Conservation (phyloP, 352 stramenopile genomes). For the Globisporangium abappressorium region DNA sequence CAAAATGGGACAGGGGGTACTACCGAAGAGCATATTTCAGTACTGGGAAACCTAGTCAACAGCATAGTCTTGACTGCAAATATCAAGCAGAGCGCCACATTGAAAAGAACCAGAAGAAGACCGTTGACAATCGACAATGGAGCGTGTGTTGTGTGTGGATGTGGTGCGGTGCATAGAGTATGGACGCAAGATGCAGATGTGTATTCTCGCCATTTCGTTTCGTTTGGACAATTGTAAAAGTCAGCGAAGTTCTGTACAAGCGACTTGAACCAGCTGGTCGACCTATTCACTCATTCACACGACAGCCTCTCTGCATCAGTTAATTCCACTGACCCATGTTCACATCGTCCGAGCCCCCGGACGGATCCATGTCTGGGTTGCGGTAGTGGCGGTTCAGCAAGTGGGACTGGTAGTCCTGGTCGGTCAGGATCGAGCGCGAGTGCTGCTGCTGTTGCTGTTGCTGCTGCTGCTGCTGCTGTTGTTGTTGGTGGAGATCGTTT, state of each 20-base stretch:
- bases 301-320: neutral
- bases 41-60: neutral
- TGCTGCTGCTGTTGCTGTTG: constrained; percentile 40
- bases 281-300: neutral
- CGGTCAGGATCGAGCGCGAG: constrained; percentile 27
- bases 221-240: neutral
- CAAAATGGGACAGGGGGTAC: neutral
- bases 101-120: neutral
- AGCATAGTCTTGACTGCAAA: neutral
- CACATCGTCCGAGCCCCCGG: constrained; percentile 38
- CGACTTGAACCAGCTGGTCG: neutral
- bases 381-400: constrained; percentile 45
- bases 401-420: constrained; percentile 48
- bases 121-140: neutral
- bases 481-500: constrained; percentile 22
- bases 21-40: neutral
- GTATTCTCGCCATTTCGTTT: neutral
- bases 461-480: constrained; percentile 28
- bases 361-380: constrained; percentile 50
- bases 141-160: neutral
- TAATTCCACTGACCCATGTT: constrained; percentile 65
- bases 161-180: neutral
- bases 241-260: neutral
- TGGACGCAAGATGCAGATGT: neutral
- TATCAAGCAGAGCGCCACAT: neutral